Evolutionary conservation across 306 rosid species (phyloP), one percentile per base, ranked within the genome.

Genomic region (Dryas octopetala): DNA sequence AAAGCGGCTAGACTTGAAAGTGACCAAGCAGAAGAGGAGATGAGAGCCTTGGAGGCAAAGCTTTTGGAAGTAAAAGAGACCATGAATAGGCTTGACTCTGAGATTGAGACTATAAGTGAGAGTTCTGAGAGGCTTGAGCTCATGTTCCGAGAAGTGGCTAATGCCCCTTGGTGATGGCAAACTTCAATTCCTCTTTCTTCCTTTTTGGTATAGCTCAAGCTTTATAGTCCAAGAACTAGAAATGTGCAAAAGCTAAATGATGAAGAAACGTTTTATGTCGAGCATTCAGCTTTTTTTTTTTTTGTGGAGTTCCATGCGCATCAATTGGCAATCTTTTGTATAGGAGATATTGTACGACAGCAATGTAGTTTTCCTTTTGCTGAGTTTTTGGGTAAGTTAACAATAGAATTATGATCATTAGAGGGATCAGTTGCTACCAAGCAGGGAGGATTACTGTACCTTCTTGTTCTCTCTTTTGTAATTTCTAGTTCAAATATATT

Each of bases 101-200:
- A 83, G 70, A 73, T 77, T 48, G 72, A 54, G 11, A 45, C 51
- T n/a, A 71, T 71, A 12, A 43, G 78, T 26, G 5, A 7, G 4
- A 72, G 80, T 76, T 53, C 6, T 44, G 52, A 62, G 57, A 78
- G 15, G 13, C 75, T 84, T 17, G 77, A 85, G 71, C 19, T 26
- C 48, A 4, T 45, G 74, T 87, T 89, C 76, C 70, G 69, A 74
- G 83, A 80, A 63, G 51, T 85, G 59, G 87, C 82, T 14, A 68
- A 50, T 64, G 81, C 88, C 83, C 75, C 87, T 66, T 85, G 91
- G 91, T 80, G 76, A 73, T 44, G 62, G 16, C 48, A 72, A 17
- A 76, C 64, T 16, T 26, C n/a, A 69, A 32, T 19, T 55, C 8
- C 26, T 55, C 28, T 61, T 66, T 47, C 16, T n/a, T 11, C 23